A percentile compares a stretch with the other conserved stretches of the same genome.
Conservation (phyloP, 164 flowering plant species). For the Umbilicus rupestris region DNA sequence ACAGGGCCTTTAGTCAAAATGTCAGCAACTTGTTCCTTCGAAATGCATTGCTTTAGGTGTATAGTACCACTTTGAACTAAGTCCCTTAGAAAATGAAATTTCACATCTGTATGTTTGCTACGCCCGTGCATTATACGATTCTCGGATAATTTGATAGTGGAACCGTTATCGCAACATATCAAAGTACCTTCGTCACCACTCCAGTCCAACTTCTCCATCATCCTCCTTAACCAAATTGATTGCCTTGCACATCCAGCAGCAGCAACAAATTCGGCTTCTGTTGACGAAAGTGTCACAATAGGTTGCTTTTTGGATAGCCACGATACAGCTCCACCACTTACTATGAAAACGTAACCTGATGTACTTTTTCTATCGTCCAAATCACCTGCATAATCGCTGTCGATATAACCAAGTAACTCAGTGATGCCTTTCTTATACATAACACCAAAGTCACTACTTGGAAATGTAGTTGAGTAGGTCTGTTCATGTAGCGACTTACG, state of each 20-base stretch:
- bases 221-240: neutral
- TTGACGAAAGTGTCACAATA: neutral
- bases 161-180: neutral
- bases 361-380: neutral
- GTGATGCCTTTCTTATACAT: neutral
- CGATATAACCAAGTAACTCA: neutral
- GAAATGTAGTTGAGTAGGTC: neutral
- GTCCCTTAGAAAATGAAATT: neutral
- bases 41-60: neutral
- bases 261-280: neutral
- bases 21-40: neutral
- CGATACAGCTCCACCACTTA: neutral
- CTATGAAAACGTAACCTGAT: neutral
- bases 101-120: neutral
- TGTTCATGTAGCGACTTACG: neutral
- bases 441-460: neutral
- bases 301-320: neutral
- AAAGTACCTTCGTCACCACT: neutral
- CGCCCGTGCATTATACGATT: neutral
- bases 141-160: neutral
- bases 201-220: neutral
- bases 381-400: neutral
- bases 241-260: neutral
- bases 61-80: neutral
- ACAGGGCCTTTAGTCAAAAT: neutral